Base-by-base conservation (phyloP, 352 stramenopile genomes). In the Phytophthora rubi region DNA sequence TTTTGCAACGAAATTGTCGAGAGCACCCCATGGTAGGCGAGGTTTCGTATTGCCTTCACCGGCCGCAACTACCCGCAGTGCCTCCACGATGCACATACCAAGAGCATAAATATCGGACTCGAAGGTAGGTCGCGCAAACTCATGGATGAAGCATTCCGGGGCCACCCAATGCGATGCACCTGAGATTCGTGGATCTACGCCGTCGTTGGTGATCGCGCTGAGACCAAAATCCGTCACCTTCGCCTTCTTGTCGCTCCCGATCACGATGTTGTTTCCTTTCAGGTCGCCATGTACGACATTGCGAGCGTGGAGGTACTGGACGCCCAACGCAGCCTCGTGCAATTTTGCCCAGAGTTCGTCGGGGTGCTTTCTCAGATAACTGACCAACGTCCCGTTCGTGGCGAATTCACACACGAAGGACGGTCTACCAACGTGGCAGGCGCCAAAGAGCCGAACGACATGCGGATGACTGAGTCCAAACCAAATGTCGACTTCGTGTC, bases 181-280 rank as follows among this genome's bases (percentile, higher is more conserved):
- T 0, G 53, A 58, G 0, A 44, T n/a, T 44, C 26, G 2, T 13
- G 7, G 15, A 21, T 47, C 16, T 6, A 6, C 6, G 6, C 26
- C 30, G n/a, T 58, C 16, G 26, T 13, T 13, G n/a, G 15, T 16
- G 26, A 49, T 18, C 0, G 55, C 59, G 35, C 55, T 70, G 9
- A 69, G 53, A n/a, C 53, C 62, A 39, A 69, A 69, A 21, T 69
- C 62, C 18, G 44, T 70, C 53, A 70, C 53, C 15, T 70, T 70
- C 8, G 62, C 62, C 23, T 59, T 70, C 16, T 28, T 39, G 33
- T 70, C 62, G 21, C 62, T 64, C 0, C 62, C 54, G 10, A 70
- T 55, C 2, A 70, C 54, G n/a, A 70, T 59, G 23, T 64, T 70
- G 35, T 64, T 70, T 1, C 54, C 37, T 61, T 44, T 61, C 0